Base-by-base conservation (phyloP, 495 filamentous ascomycete species). In the Neurospora discreta region DNA sequence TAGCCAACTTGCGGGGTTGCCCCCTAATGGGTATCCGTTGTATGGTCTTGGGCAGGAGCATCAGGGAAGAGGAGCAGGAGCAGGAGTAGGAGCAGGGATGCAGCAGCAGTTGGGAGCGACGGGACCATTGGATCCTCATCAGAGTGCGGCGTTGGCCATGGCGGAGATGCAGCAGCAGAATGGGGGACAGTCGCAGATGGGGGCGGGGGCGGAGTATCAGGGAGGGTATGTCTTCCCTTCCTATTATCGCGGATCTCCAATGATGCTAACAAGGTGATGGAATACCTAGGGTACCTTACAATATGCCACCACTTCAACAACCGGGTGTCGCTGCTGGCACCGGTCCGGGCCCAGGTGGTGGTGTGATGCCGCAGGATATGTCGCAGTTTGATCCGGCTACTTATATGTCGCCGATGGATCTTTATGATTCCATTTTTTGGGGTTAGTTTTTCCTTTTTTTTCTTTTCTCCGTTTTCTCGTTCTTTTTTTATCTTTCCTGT, bases 361-460 rank as follows among this genome's bases (percentile, higher is more conserved):
- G 69, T 70, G 46, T 68, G 15, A 68, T 84, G 41, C 70, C 81
- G 52, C 52, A 60, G 52, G 83, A 83, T n/a, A 67, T 85, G 39
- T 68, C 75, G 33, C 76, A 78, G 16, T 81, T 85, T 26, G 84
- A 85, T 69, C 83, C 83, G 11, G 74, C 80, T 7, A 76, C 79
- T 26, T 81, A 78, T 76, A 84, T 87, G 80, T 85, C 85, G 9
- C 85, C 86, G 5, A 84, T 88, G 85, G 86, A 88, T 33, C 78
- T 88, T 20, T 88, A 87, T 73, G 85, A 88, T 73, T 86, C 84
- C 4, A 88, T 88, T 52, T 88, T 87, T 70, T 87, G 85, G 84
- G 86, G 86, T 88, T 74, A 77, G 85, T 36, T 36, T 3, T 36
- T 36, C 6, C 6, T 36, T 69, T 33, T 10, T 33, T 68, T 39